Evolutionary conservation across 2,329 filamentous ascomycete species (phyloP), one percentile per base, ranked within the genome.

Genomic region (Exophiala calicioides): DNA sequence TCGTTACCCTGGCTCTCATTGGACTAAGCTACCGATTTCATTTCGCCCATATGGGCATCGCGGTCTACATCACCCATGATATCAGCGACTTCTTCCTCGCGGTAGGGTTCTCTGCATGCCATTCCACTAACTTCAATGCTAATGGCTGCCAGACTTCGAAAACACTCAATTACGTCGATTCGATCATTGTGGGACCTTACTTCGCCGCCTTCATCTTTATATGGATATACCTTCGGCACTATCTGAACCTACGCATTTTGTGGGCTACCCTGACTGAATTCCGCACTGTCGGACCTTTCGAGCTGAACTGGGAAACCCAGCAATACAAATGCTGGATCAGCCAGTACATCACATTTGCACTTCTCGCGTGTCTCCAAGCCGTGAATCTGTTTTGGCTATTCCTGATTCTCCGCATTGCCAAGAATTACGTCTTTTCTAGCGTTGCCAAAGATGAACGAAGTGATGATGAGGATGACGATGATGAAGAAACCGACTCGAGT

Each of bases 31-130:
- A 94, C 72, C 81, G 87, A 54, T 95, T 93, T 73, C 89, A 95
- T 70, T 95, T 95, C 67, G 90, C 88, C 20, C 90, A 91, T 69
- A 91, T 95, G 66, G 89, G 89, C 13, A 71, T 95, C 44, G 86
- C 88, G 16, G 87, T 95, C 26, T 95, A 93, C 69, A 86, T 90
- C 48, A 93, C 89, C 16, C 87, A 91, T 69, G 89, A 95, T 64
- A 88, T 94, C 53, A 87, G 82, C 55, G 89, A 95, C 67, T 93
- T 94, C 72, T 94, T 94, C 78, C 77, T 95, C 21, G 89, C 89
- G 21, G 85, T 88, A 78, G 70, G 84, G 64, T 31, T 20, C 13
- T 6, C 1, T 43, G 18, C 16, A 9, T 43, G 18, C 41, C 31
- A 15, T 41, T 30, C 15, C 13, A 38, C 42, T 32, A 41, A 34